Evolutionary conservation across 768 basidiomycete genomes (phyloP), one percentile per base, ranked within the genome.

Genomic region (Phallus indusiatus): DNA sequence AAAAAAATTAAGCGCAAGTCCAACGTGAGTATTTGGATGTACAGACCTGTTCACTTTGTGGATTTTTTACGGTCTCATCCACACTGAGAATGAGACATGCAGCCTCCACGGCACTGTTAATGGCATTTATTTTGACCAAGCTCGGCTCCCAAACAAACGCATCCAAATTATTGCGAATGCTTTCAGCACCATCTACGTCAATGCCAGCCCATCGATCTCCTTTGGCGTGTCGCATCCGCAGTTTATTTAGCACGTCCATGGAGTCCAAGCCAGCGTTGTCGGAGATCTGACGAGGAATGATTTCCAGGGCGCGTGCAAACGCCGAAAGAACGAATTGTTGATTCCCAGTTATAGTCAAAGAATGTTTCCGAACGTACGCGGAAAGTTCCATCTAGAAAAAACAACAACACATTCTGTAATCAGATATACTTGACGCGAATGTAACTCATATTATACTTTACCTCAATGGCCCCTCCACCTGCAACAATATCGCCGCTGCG

Each of bases 131-230:
- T 75, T 98, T 99, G 67, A 98, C 90, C 60, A 98, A 77, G 63
- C 88, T 88, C 16, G 96, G 95, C 69, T 98, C 96, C 95, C 96
- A 98, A 8, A 99, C 95, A 67, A 98, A 99, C 49, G 90, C 88
- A 55, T 92, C 91, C 86, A 98, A 86, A 73, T 98, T 99, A 73
- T 99, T 84, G 56, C 91, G 84, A 24, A 97, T 90, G 18, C 93
- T 91, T 28, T 90, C 86, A 3, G 78, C 73, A 12, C 88, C 88
- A 57, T 97, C 94, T 24, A 99, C 92, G 64, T 96, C 94, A 14
- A 98, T 94, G 61, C 96, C 96, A 49, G 81, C 86, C 94, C 94
- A 97, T 59, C 76, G 83, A 56, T 91, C 87, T 16, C 90, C 90
- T 59, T 81, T 81, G 0, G 93, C 92, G 68, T 98, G 94, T 65